Base-by-base conservation (phyloP, 2,329 filamentous ascomycete species). In the Penicillium sp. region DNA sequence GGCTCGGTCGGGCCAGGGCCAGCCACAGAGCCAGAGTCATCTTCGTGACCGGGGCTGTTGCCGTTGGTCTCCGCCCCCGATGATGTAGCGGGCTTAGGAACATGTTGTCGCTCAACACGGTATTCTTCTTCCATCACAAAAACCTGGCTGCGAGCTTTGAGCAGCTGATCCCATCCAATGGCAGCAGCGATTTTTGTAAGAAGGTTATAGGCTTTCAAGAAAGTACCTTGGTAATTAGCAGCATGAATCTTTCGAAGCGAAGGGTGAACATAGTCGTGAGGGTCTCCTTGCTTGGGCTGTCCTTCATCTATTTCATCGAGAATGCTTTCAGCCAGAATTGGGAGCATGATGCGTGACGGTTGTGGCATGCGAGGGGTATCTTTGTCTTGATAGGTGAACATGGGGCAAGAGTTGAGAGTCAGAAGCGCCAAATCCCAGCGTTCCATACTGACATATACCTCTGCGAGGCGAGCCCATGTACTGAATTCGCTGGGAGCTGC, bases 51-150 rank as follows among this genome's bases (percentile, higher is more conserved):
- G 18, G 60, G 46, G n/a, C 60, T 61, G 10, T 66, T 63, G 4
- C 73, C 73, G 55, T 79, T 76, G 16, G 68, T 69, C 60, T 66
- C 76, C 5, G 69, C 66, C 24, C 69, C 65, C 66, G 48, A 86
- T 89, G 63, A 92, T 88, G 43, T 88, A 90, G 78, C 91, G 94
- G 47, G 92, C 84, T 71, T 89, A 92, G 79, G 74, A 59, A 87
- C 65, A 50, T 77, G 68, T 43, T 78, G 71, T 20, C 74, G 72
- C 76, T 97, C 94, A 55, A 88, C 89, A 47, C 94, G 86, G 72
- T 99, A 99, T 74, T 99, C 94, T 69, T 99, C 94, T 73, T 99
- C 94, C 94, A 99, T 99, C 47, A 99, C 94, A 66, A 99, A 99
- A 1, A 99, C 94, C 61, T 93, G 92, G 77, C 93, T 97, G 64